Conservation (phyloP, 2,329 filamentous ascomycete genomes). For the Ascochyta fabae region DNA sequence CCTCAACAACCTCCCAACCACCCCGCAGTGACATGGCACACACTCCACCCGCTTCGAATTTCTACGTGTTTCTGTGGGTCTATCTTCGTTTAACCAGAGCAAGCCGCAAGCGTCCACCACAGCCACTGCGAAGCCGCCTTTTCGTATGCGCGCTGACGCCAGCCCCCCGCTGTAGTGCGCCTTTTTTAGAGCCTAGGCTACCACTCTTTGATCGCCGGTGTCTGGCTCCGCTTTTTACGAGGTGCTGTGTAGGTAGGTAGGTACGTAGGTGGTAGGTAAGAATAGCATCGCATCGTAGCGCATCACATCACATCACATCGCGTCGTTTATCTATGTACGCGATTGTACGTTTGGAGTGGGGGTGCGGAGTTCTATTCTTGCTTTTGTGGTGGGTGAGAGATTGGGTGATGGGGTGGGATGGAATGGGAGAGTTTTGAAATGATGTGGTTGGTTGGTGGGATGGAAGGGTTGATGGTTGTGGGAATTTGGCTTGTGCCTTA, state of each 20-base stretch:
- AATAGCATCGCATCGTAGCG: background rate
- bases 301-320: too few relatives aligned
- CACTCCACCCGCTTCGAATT: background rate
- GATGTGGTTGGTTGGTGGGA: too few relatives aligned
- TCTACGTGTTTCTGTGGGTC: constrained; percentile 17
- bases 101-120: constrained; percentile 1
- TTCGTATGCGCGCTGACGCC: constrained; percentile 25
- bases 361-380: too few relatives aligned
- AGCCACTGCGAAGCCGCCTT: constrained; percentile 13
- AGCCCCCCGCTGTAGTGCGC: constrained; percentile 2
- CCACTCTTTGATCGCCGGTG: constrained; percentile 1
- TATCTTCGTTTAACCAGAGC: background rate
- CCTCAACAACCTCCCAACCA: background rate
- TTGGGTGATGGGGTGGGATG: too few relatives aligned
- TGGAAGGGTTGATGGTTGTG: too few relatives aligned
- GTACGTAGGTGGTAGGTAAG: background rate
- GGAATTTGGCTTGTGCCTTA: too few relatives aligned
- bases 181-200: constrained; percentile 2
- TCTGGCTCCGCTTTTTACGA: background rate
- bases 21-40: constrained; percentile 10
- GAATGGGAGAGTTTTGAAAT: too few relatives aligned
- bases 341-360: too few relatives aligned
- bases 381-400: too few relatives aligned
- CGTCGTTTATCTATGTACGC: too few relatives aligned
- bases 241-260: background rate